A percentile compares a stretch with the other conserved stretches of the same genome.
phyloP scores from a whole-genome alignment of 2,329 filamentous ascomycete species.

The Aureobasidium pullulans region DNA sequence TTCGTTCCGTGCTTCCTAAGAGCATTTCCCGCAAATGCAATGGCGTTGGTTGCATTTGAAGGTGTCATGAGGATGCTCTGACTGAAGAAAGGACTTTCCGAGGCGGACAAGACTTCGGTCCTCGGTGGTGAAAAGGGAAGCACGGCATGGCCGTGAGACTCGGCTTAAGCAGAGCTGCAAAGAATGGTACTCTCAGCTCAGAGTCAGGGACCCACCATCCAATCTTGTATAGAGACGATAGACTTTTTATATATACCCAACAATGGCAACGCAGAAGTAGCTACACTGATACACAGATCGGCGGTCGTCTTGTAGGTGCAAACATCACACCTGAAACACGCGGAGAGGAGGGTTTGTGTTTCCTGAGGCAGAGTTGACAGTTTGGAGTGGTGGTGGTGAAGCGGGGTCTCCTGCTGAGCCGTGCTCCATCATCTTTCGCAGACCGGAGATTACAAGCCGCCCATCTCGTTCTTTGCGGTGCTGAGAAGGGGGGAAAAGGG shows the following conservation, averaged over 20 bases:
- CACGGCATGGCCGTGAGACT: neutral
- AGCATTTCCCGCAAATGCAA: slow-evolving; percentile 92
- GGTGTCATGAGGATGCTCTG: slow-evolving; percentile 48
- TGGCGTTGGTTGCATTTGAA: slow-evolving; percentile 90
- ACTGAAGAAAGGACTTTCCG: neutral
- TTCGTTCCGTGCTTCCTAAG: slow-evolving; percentile 90
- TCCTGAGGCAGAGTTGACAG: neutral
- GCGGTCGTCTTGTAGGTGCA: neutral
- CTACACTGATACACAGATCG: neutral
- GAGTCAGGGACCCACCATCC: neutral
- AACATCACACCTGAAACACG: neutral
- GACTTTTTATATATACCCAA: neutral
- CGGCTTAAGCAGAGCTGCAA: neutral
- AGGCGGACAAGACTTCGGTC: neutral
- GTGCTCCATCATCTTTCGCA: neutral
- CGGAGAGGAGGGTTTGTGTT: neutral
- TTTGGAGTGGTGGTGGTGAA: neutral
- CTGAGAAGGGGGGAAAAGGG: slow-evolving; percentile 6
- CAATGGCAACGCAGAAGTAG: neutral
- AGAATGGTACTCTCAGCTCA: neutral
- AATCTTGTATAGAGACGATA: slow-evolving; percentile 10
- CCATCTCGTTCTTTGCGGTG: neutral
- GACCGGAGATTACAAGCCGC: slow-evolving; percentile 4
- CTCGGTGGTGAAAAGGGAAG: neutral
- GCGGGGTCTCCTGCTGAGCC: neutral